Conservation (phyloP, 768 basidiomycete species). For the Rubroboletus pulcherrimus region DNA sequence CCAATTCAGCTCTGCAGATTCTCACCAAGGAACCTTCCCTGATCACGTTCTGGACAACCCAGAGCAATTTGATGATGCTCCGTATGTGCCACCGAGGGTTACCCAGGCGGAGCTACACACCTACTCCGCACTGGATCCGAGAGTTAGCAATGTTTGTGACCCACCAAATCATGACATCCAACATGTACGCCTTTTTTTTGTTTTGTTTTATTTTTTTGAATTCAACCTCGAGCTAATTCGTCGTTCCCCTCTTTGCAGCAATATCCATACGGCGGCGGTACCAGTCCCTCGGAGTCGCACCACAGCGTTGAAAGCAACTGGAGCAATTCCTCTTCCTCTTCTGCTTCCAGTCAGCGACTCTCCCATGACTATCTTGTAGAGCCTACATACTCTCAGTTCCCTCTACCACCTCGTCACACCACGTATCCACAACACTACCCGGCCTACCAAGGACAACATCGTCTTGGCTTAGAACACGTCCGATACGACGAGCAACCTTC, state of each 20-base stretch:
- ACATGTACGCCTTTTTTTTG: conserved; percentile 10
- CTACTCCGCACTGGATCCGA: conserved; percentile 16
- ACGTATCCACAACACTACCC: conserved; percentile 18
- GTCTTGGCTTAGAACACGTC: conserved; percentile 21
- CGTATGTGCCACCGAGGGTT: conserved; percentile 28
- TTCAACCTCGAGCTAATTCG: neutral
- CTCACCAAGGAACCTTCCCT: conserved; percentile 12
- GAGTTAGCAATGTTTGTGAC: conserved; percentile 2
- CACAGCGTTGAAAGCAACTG: conserved; percentile 25
- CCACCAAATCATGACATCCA: conserved; percentile 12
- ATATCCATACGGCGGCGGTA: conserved; percentile 18
- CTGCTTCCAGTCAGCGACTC: conserved; percentile 17
- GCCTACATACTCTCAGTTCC: conserved; percentile 1
- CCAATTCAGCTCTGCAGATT: conserved; percentile 9
- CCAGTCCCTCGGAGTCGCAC: conserved; percentile 25
- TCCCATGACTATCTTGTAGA: conserved; percentile 9
- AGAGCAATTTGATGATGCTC: conserved; percentile 27
- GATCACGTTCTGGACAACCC: conserved; percentile 10
- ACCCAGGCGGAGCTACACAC: conserved; percentile 16
- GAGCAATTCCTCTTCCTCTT: conserved; percentile 25
- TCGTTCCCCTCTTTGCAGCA: conserved; percentile 4
- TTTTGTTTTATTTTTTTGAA: neutral
- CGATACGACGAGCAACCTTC: conserved; percentile 16
- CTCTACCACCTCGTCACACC: neutral
- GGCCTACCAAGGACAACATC: conserved; percentile 22